Base-by-base conservation (phyloP, 1,284 basidiomycete genomes). In the Lignosus rhinocerotis region DNA sequence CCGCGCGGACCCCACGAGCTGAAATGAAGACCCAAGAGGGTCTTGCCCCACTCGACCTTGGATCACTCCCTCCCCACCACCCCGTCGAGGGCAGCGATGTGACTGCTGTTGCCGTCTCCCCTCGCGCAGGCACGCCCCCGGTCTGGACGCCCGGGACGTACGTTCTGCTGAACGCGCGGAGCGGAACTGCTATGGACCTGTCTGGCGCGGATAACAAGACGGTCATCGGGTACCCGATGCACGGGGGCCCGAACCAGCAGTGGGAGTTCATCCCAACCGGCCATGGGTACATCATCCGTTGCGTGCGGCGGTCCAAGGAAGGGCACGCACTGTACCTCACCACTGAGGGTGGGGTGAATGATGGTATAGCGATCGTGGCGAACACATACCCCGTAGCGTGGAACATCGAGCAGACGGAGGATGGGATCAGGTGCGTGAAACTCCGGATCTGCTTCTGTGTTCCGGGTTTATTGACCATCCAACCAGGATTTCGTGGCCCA, bases 211-310 rank as follows among this genome's bases (percentile, higher is more conserved):
- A 86, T 66, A 72, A 80, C 50, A 67, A 50, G 33, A 75, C 78
- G 45, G 71, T 86, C 60, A 81, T 80, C 43, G 85, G 85, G 3
- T 84, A 70, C 59, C 67, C 72, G 3, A 66, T 64, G 44, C 76
- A 83, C 60, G 70, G 70, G 1, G 77, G 77, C 1, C 65, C 69
- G 6, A 86, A 85, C 62, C 84, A 86, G 64, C 70, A 85, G 80
- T 86, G 84, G 84, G 74, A 66, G 11, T 74, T 83, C 58, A 66
- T 75, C 14, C 73, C 69, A 68, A 76, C 65, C 31, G 75, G 67
- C 6, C 64, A 56, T 11, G 72, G 76, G 3, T 85, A 76, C 71
- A 70, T 72, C 2, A 72, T 85, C 70, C 78, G 75, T 46, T 77
- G 76, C 16, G 68, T 62, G 7, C 69, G 70, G 8, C 69, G 55